Conservation (phyloP, 805 yeast species). For the Priceomyces haplophilus region DNA sequence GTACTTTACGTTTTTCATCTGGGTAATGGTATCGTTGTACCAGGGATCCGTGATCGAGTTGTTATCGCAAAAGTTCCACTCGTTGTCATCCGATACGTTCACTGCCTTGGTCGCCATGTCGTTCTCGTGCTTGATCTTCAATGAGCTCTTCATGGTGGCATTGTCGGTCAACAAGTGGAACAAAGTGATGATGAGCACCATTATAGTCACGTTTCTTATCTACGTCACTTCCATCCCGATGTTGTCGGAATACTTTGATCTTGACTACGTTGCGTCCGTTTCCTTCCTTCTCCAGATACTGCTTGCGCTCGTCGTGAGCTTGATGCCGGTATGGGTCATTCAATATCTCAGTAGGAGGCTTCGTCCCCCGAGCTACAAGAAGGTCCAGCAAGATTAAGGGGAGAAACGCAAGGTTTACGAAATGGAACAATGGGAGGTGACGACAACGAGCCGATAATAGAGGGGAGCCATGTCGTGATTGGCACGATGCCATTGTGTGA, state of each 20-base stretch:
- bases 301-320: slow-evolving; percentile 62
- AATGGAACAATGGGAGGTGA: not conserved
- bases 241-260: slow-evolving; percentile 80
- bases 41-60: slow-evolving; percentile 89
- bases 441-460: too few relatives aligned
- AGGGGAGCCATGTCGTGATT: too few relatives aligned
- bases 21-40: slow-evolving; percentile 86
- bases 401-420: slow-evolving; percentile 4
- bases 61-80: slow-evolving; percentile 71
- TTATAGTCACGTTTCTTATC: slow-evolving; percentile 62
- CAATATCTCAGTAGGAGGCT: slow-evolving; percentile 71
- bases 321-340: slow-evolving; percentile 87
- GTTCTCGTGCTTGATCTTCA: slow-evolving; percentile 73
- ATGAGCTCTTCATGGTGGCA: slow-evolving; percentile 92
- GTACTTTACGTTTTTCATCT: slow-evolving; percentile 81
- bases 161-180: slow-evolving; percentile 92
- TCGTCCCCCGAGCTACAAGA: slow-evolving; percentile 94
- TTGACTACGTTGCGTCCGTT: slow-evolving; percentile 55
- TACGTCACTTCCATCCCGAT: slow-evolving; percentile 80
- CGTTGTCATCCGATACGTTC: slow-evolving; percentile 54
- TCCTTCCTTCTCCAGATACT: slow-evolving; percentile 67
- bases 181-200: slow-evolving; percentile 67
- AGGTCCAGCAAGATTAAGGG: slow-evolving; percentile 74
- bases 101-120: slow-evolving; percentile 80
- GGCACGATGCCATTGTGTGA: too few relatives aligned